Evolutionary conservation across 2,329 filamentous ascomycete genomes (phyloP), one percentile per base, ranked within the genome.

Genomic region (Phaeosphaeria sp.): DNA sequence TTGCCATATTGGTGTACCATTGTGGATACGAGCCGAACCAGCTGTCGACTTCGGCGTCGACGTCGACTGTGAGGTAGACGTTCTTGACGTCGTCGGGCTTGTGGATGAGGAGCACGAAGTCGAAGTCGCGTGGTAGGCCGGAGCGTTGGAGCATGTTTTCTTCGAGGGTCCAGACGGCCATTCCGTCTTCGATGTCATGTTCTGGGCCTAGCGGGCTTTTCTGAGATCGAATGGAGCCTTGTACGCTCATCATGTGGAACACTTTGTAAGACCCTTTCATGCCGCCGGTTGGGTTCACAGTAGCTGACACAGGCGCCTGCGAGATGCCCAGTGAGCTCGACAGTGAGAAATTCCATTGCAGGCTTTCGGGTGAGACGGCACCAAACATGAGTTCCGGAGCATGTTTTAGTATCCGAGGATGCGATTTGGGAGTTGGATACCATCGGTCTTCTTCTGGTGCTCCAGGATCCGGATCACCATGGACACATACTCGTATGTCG

Each of bases 311-410:
- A 1, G 81, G 81, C 1, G 77, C 68, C 52, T 83, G 78, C 0
- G 80, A 77, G 2, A 84, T 75, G 1, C 82, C 81, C 5, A 84
- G 65, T 1, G 78, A 78, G 13, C 79, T 81, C 1, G 79, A 77
- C 6, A 82, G 67, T 49, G 78, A 81, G 59, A 82, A 82, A 40
- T 79, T 80, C 80, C 80, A 82, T 56, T 82, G 78, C 57, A 83
- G 67, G 8, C 78, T 81, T 61, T 82, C 80, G 0, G 81, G 80
- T 13, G 79, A 81, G 8, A 82, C 76, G 5, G 78, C 74, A 6
- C 81, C 81, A 56, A 79, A 83, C 49, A 83, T 78, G 18, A 83
- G 70, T 65, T 84, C 81, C 9, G 82, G 82, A 4, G 82, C 82
- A 65, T 83, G 81, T 71, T 80, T 81, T 18, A 84, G 68, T 47